These are phyloP conservation scores for Aegle marmelos DNA, from an alignment of 345 rosid species.

Conservation along the genomic window DNA sequence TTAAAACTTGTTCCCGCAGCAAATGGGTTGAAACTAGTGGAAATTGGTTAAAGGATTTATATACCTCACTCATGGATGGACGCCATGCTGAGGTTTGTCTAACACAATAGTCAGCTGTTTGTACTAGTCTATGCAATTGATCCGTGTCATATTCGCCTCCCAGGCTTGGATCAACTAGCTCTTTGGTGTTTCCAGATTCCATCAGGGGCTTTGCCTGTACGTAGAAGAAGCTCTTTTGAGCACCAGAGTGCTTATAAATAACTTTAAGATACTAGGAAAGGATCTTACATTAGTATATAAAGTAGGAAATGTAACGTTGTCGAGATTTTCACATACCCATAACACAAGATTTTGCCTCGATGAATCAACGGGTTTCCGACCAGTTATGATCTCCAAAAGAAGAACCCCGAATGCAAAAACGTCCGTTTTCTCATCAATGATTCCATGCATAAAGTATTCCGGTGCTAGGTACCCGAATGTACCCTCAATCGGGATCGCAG, in stretches of 20 bases:
- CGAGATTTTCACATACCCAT: constrained; percentile 49
- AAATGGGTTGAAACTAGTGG: not conserved
- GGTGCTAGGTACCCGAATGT: constrained; percentile 99
- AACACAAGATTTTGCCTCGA: constrained; percentile 70
- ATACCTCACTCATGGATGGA: constrained; percentile 83
- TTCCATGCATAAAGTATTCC: constrained; percentile 93
- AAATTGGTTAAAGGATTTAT: not conserved
- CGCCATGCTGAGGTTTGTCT: constrained; percentile 75
- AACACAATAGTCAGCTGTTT: constrained; percentile 78
- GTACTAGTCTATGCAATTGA: constrained; percentile 59
- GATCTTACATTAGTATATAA: not conserved
- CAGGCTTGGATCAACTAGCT: constrained; percentile 64
- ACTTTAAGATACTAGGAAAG: not conserved
- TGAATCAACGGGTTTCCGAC: constrained; percentile 74
- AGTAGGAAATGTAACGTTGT: not conserved
- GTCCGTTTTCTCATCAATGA: constrained; percentile 91
- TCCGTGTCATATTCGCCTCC: constrained; percentile 54
- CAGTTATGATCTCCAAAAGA: constrained; percentile 79
- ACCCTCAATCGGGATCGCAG: constrained; percentile 85
- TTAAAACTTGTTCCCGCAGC: not conserved
- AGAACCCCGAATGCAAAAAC: constrained; percentile 88
- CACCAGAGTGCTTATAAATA: not conserved
- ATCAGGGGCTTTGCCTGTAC: constrained; percentile 76
- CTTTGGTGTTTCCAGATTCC: constrained; percentile 63
- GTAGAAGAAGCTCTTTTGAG: not conserved